Percentiles rank a stretch among this genome's conserved stretches.
phyloP scores from a whole-genome alignment of 306 rosid genomes.

The Mucuna pruriens region DNA sequence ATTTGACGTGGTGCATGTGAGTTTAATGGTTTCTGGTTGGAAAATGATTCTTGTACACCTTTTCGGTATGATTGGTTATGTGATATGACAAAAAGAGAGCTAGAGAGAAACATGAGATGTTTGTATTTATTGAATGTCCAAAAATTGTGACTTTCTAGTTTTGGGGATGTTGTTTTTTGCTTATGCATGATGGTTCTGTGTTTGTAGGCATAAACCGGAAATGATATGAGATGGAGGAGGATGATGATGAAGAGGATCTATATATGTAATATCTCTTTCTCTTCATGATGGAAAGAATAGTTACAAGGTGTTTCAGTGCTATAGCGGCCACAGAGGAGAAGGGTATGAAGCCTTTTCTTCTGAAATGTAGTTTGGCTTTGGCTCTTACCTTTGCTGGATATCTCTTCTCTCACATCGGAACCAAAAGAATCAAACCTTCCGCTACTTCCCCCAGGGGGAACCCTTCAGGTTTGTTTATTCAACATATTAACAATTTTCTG shows the following conservation, averaged over 20 bases:
- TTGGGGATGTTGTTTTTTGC: not conserved
- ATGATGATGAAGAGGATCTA: constrained; percentile 59
- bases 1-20: constrained; percentile 33
- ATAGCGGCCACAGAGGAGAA: constrained; percentile 48
- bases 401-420: constrained; percentile 59
- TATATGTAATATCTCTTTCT: constrained; percentile 19
- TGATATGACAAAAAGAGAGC: no score
- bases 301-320: constrained; percentile 22
- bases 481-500: not conserved
- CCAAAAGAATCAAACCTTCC: constrained; percentile 54
- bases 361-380: constrained; percentile 79
- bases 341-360: constrained; percentile 60
- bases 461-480: constrained; percentile 56
- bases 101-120: no score
- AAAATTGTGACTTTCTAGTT: no score
- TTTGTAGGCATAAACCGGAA: constrained; percentile 25
- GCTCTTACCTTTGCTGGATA: constrained; percentile 82
- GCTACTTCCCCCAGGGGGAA: constrained; percentile 40
- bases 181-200: constrained; percentile 12
- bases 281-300: constrained; percentile 33
- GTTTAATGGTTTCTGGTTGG: constrained; percentile 11
- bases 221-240: constrained; percentile 58
- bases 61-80: no score
- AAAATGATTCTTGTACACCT: no score
- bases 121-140: no score